Base-by-base conservation (phyloP, 768 basidiomycete species). In the Pisolithus microcarpus region DNA sequence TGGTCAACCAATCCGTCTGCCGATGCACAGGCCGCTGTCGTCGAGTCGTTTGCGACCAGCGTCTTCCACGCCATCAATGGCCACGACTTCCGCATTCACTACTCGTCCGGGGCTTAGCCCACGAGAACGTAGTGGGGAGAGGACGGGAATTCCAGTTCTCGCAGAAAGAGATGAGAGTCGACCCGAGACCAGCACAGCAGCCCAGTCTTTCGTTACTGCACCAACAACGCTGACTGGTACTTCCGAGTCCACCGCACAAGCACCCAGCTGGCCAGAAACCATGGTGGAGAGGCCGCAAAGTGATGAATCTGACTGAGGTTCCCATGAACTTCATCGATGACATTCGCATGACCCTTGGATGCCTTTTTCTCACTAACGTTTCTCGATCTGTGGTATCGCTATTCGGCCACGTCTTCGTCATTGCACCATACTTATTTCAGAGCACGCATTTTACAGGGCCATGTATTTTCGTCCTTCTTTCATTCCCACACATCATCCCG, bases 111-210 rank as follows among this genome's bases (percentile, higher is more conserved):
- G 52, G 1, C 49, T 18, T 40, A 8, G 8, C 18, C 48, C 60
- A 9, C 52, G 21, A 39, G 49, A 57, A 54, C 57, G 42, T 49
- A 51, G 54, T 46, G 28, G n/a, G 10, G 64, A 60, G n/a, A 65
- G 60, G 40, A 21, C 24, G 3, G 66, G 59, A 0, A 28, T 71
- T 2, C 52, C 62, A 0, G 67, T 70, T 52, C 65, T 63, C 8
- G 23, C 53, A 5, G 60, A 64, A 30, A 31, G 53, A 40, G 53
- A 60, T 58, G 71, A 63, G 54, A 78, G 77, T 58, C 77, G 70
- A 37, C 74, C 77, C 0, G 83, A 83, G 61, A 75, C 87, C 60
- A 86, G 85, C 63, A 84, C 83, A 0, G 85, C 85, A 11, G 74
- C 79, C 3, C 74, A 75, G 52, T 87, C 85, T 50, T 84, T 86